phyloP scores from a whole-genome alignment of 1,284 basidiomycete genomes.

The Ustilago xerochloae region DNA sequence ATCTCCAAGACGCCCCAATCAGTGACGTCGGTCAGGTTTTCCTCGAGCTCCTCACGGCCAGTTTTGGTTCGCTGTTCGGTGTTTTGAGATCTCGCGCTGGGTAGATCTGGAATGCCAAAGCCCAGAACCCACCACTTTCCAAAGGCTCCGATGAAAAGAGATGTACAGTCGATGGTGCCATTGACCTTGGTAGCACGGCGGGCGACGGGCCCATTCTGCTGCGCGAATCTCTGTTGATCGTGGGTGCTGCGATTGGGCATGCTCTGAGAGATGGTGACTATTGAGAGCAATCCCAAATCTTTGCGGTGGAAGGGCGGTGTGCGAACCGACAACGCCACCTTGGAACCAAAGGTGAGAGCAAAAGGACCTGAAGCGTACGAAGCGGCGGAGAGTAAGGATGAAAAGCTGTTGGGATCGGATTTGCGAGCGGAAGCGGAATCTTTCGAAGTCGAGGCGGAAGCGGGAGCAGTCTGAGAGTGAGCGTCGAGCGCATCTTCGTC shows the following conservation, averaged over 20 bases:
- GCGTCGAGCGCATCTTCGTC: conserved; percentile 32
- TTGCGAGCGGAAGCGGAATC: conserved; percentile 5
- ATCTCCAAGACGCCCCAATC: conserved; percentile 75
- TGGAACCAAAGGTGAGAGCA: conserved; percentile 76
- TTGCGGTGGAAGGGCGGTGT: conserved; percentile 91
- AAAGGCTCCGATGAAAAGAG: conserved; percentile 87
- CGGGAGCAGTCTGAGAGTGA: neutral
- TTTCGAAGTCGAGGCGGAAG: neutral
- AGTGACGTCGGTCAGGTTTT: conserved; percentile 76
- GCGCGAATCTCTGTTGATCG: conserved; percentile 1
- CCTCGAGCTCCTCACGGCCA: conserved; percentile 72
- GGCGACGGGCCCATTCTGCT: neutral
- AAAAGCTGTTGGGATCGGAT: conserved; percentile 25
- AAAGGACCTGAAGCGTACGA: conserved; percentile 64
- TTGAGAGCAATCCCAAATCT: conserved; percentile 83
- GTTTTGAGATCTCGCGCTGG: conserved; percentile 72
- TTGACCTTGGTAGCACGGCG: conserved; percentile 45
- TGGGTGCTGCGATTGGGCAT: conserved; percentile 28
- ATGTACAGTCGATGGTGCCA: conserved; percentile 70
- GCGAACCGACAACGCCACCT: conserved; percentile 82
- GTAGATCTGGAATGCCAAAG: conserved; percentile 68
- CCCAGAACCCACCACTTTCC: conserved; percentile 86
- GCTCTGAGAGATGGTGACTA: conserved; percentile 74
- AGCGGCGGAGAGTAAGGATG: conserved; percentile 23
- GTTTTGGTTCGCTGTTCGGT: conserved; percentile 72